phyloP scores from a whole-genome alignment of 345 rosid species.

The Salix suchowensis region DNA sequence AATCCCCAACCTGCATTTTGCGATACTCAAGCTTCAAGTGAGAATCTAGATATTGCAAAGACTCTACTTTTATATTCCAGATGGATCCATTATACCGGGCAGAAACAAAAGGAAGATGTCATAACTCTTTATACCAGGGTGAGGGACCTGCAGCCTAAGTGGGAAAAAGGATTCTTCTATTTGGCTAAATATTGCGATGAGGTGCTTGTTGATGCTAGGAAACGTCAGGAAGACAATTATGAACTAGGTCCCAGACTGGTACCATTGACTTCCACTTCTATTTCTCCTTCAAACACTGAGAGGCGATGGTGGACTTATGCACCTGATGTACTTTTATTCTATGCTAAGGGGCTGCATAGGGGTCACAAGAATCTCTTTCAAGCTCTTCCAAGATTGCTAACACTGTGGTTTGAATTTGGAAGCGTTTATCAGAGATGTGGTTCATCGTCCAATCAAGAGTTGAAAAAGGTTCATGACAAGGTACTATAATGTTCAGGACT shows the following conservation, averaged over 20 bases:
- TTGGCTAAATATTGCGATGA: conserved; percentile 92
- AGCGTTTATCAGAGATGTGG: conserved; percentile 61
- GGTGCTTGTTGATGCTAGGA: conserved; percentile 87
- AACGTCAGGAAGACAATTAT: conserved; percentile 78
- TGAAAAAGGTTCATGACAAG: conserved; percentile 64
- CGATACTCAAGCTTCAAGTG: conserved; percentile 53
- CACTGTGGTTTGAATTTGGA: conserved; percentile 95
- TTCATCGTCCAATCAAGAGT: conserved; percentile 54
- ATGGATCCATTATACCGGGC: conserved; percentile 93
- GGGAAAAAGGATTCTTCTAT: conserved; percentile 95
- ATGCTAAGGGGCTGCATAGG: conserved; percentile 90
- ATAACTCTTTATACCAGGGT: conserved; percentile 78
- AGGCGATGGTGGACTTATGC: conserved; percentile 72
- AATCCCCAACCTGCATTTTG: conserved; percentile 53
- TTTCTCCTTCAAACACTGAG: conserved; percentile 44
- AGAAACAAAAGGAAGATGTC: conserved; percentile 94
- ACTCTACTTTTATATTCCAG: conserved; percentile 85
- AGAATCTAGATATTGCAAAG: conserved; percentile 72
- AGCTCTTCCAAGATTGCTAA: conserved; percentile 96
- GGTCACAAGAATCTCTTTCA: conserved; percentile 94
- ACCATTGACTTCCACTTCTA: conserved; percentile 36
- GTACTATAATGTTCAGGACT: conserved; percentile 29
- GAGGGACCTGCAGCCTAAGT: conserved; percentile 76
- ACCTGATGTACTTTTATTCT: conserved; percentile 71
- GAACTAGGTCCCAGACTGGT: conserved; percentile 40